Conservation (phyloP, 352 stramenopile genomes). For the Pythium volutum region DNA sequence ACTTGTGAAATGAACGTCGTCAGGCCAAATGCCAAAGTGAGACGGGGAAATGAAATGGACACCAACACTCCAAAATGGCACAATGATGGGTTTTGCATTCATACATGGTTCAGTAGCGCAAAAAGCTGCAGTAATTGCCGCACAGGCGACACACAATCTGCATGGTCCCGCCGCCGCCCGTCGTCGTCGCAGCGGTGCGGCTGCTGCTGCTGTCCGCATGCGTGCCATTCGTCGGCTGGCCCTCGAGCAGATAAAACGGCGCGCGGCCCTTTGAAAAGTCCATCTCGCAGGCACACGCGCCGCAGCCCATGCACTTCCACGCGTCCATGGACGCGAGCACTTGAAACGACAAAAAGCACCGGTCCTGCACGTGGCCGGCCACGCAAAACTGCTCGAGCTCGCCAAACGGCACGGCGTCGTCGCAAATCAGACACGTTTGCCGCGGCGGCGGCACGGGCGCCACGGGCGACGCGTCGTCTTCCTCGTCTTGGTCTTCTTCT, state of each 20-base stretch:
- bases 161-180: conserved; percentile 12
- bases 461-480: not conserved
- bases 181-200: too few species aligned
- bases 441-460: conserved; percentile 39
- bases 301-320: conserved; percentile 84
- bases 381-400: conserved; percentile 62
- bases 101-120: conserved; percentile 55
- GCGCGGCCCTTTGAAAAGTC: conserved; percentile 33
- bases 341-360: conserved; percentile 77
- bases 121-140: conserved; percentile 76
- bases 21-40: too few species aligned
- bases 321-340: conserved; percentile 60
- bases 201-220: not conserved
- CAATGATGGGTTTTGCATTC: not conserved
- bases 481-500: not conserved
- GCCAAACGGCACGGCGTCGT: conserved; percentile 53
- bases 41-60: too few species aligned
- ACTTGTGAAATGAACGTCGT: too few species aligned
- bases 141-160: conserved; percentile 66
- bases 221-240: conserved; percentile 6
- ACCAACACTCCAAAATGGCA: too few species aligned
- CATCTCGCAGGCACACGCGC: conserved; percentile 55
- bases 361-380: conserved; percentile 59
- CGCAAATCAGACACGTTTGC: conserved; percentile 69
- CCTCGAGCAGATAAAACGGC: conserved; percentile 70